Evolutionary conservation across 257 asterid species (phyloP), one percentile per base, ranked within the genome.

Genomic region (Jasminum sambac): DNA sequence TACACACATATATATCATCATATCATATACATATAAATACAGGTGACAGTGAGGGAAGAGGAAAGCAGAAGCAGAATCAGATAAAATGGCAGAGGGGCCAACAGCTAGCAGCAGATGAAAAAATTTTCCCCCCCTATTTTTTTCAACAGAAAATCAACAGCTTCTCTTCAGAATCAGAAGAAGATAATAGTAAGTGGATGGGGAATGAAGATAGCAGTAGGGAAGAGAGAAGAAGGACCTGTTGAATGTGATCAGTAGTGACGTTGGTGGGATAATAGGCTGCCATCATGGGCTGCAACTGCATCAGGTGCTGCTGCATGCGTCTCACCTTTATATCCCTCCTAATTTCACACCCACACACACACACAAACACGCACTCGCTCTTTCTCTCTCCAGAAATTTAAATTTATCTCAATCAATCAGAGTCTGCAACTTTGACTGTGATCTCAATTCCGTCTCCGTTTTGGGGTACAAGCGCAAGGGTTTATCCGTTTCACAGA

Each of bases 231-330:
- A 11, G 67, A 59, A 71, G 50, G 69, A 87, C 98, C 96, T 94
- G 99, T 84, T 94, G 99, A 82, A 94, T 94, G 69, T 86, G 97
- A 89, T 94, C 97, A 86, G 96, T 90, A 21, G 99, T 94, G 96
- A 90, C 94, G 87, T 90, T 93, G 86, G 69, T 82, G 76, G 93
- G 96, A 82, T 89, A 89, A 75, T 94, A 94, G 89, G 97, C 89
- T 85, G 99, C 96, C 99, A 94, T 94, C 83, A 85, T 88, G 92
- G 95, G 93, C 90, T 91, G 97, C 89, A 88, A 86, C 95, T 94
- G 97, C 89, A 91, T 86, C 97, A 88, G 96, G 96, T 93, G 96
- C 96, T 91, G 88, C 84, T 80, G 96, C 88, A 84, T 87, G 84
- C 85, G 83, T 82, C 79, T 79, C 64, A 39, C 63, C 79, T 77